These are phyloP conservation scores for Cylindrotheca closterium DNA, from an alignment of 108 stramenopile species.

Conservation along the genomic window DNA sequence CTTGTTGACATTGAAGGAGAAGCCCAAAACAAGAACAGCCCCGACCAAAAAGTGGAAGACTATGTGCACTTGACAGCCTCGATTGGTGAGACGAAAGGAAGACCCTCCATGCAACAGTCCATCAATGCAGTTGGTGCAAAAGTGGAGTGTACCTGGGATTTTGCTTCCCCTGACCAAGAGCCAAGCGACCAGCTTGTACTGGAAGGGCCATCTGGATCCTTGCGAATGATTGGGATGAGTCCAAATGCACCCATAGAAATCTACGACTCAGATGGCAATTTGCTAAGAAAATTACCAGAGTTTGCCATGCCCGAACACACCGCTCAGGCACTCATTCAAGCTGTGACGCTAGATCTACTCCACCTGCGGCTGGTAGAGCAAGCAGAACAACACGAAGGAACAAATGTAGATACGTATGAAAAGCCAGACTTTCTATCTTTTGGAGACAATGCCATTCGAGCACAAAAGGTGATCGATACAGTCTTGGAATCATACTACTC, in stretches of 20 bases:
- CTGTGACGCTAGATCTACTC: slow-evolving; percentile 45
- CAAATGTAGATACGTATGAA: neutral
- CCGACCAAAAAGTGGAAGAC: slow-evolving; percentile 46
- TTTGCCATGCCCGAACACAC: slow-evolving; percentile 57
- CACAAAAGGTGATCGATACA: slow-evolving; percentile 50
- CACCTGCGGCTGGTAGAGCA: slow-evolving; percentile 19
- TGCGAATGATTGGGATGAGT: slow-evolving; percentile 56
- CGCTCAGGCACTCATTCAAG: slow-evolving; percentile 58
- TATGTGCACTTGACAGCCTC: slow-evolving; percentile 37
- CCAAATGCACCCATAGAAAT: slow-evolving; percentile 49
- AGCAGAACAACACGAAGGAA: neutral
- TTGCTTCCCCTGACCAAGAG: slow-evolving; percentile 26
- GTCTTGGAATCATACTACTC: slow-evolving; percentile 55
- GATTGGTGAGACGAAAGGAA: slow-evolving; percentile 13
- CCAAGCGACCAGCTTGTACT: slow-evolving; percentile 49
- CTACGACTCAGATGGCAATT: slow-evolving; percentile 28
- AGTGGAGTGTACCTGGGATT: slow-evolving; percentile 57
- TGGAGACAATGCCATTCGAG: slow-evolving; percentile 55
- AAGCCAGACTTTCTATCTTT: slow-evolving; percentile 27
- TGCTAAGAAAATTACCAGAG: slow-evolving; percentile 13
- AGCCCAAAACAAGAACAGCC: slow-evolving; percentile 26
- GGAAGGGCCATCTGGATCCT: slow-evolving; percentile 42
- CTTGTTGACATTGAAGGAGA: slow-evolving; percentile 34
- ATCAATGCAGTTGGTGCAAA: slow-evolving; percentile 28
- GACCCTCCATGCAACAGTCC: slow-evolving; percentile 19